Conservation (phyloP, 2,329 filamentous ascomycete species). For the Rosellinia necatrix region DNA sequence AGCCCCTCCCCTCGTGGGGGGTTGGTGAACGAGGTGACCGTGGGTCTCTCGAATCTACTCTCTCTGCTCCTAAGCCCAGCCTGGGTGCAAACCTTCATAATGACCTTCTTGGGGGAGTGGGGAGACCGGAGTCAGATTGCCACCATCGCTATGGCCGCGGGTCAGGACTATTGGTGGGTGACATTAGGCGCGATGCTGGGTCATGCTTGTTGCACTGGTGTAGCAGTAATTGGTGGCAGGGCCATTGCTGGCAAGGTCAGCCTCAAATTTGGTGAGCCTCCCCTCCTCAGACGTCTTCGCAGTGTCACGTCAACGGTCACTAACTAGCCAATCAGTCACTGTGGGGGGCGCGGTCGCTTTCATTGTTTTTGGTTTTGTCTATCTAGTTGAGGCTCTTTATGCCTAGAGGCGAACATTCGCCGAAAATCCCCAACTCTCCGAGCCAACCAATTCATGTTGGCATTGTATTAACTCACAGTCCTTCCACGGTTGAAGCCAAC, state of each 20-base stretch:
- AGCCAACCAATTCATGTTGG: background rate
- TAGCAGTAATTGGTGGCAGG: slow-evolving; percentile 88
- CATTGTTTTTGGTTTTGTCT: slow-evolving; percentile 88
- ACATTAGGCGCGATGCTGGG: slow-evolving; percentile 85
- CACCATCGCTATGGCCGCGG: slow-evolving; percentile 97
- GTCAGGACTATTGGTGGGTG: slow-evolving; percentile 99
- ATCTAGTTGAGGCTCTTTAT: slow-evolving; percentile 79
- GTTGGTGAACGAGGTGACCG: slow-evolving; percentile 41
- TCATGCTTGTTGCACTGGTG: slow-evolving; percentile 86
- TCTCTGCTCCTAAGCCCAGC: slow-evolving; percentile 89
- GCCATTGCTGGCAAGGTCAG: slow-evolving; percentile 94
- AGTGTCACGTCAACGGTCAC: slow-evolving; percentile 4
- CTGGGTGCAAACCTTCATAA: slow-evolving; percentile 98
- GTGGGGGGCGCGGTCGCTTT: slow-evolving; percentile 90
- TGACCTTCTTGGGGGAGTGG: slow-evolving; percentile 99
- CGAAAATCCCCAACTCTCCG: background rate
- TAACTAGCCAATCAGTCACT: slow-evolving; percentile 79
- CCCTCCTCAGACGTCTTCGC: background rate
- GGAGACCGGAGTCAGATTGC: slow-evolving; percentile 97
- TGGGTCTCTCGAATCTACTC: slow-evolving; percentile 79
- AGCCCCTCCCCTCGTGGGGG: slow-evolving; percentile 55
- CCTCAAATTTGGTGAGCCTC: slow-evolving; percentile 86
- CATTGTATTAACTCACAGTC: slow-evolving; percentile 24
- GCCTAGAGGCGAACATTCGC: slow-evolving; percentile 40
- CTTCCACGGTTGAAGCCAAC: background rate